Conservation (phyloP, 768 basidiomycete genomes). For the Mycena epipterygia region DNA sequence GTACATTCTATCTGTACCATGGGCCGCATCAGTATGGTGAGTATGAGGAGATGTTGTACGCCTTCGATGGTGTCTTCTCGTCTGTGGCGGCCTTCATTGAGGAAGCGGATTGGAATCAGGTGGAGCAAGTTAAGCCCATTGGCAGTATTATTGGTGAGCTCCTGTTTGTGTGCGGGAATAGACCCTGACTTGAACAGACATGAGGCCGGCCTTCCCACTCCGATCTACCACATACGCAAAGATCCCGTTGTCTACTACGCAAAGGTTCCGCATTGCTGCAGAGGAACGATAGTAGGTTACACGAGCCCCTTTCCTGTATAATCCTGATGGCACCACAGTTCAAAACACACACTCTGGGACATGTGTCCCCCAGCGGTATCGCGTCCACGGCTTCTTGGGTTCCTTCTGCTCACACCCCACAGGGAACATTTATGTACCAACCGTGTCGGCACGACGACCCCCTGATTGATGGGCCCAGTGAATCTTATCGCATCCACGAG, state of each 20-base stretch:
- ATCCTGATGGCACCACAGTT: not conserved
- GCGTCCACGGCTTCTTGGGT: not conserved
- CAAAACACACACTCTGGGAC: conserved; percentile 11
- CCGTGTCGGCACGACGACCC: not conserved
- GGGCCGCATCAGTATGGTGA: not conserved
- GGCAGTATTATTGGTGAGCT: not conserved
- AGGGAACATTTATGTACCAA: conserved; percentile 4
- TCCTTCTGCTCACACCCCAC: not conserved
- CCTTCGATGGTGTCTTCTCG: not conserved
- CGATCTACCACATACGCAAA: not conserved
- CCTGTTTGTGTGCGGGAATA: not conserved
- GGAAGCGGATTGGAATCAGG: conserved; percentile 15
- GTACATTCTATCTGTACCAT: conserved; percentile 1
- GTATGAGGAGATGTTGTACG: not conserved
- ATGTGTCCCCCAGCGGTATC: conserved; percentile 16
- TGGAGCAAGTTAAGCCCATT: not conserved
- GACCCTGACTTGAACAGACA: not conserved
- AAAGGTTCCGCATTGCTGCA: not conserved
- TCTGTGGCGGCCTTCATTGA: conserved; percentile 20
- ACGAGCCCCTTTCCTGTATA: not conserved
- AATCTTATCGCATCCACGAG: not conserved
- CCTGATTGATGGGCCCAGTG: no score
- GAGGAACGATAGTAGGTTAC: not conserved
- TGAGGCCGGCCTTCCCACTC: not conserved
- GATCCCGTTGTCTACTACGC: not conserved